Evolutionary conservation across 2,329 filamentous ascomycete genomes (phyloP).

Genomic region (Penicillium sp.): DNA sequence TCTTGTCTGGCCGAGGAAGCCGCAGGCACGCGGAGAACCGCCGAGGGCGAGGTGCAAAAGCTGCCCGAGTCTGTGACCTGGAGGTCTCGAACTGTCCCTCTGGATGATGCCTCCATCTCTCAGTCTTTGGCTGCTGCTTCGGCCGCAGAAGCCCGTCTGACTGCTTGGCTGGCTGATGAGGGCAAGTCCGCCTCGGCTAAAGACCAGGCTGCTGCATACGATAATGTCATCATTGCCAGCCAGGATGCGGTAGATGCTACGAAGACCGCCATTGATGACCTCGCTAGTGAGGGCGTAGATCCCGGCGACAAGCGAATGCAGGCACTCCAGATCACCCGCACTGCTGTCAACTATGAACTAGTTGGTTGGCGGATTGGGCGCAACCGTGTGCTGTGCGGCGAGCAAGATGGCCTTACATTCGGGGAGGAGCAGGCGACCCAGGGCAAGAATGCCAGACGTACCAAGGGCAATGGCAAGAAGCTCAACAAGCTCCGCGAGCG

Average conservation of each 20-base stretch:
- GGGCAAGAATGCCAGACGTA: slow-evolving; percentile 58
- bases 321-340: slow-evolving; percentile 86
- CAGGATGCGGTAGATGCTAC: slow-evolving; percentile 95
- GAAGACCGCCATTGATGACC: slow-evolving; percentile 89
- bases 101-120: slow-evolving; percentile 92
- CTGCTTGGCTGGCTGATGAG: slow-evolving; percentile 50
- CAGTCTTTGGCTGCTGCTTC: slow-evolving; percentile 75
- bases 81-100: slow-evolving; percentile 81
- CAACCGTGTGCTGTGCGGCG: slow-evolving; percentile 86
- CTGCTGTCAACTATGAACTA: slow-evolving; percentile 91
- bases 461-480: slow-evolving; percentile 74
- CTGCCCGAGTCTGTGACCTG: slow-evolving; percentile 79
- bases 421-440: slow-evolving; percentile 55
- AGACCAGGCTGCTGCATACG: slow-evolving; percentile 84
- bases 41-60: slow-evolving; percentile 51
- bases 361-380: slow-evolving; percentile 94
- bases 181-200: slow-evolving; percentile 47
- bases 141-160: slow-evolving; percentile 57
- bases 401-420: slow-evolving; percentile 73
- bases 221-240: slow-evolving; percentile 84
- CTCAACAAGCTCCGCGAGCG: slow-evolving; percentile 82
- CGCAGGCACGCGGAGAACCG: slow-evolving; percentile 51
- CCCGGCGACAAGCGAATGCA: slow-evolving; percentile 88
- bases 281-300: slow-evolving; percentile 79
- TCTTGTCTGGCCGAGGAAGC: slow-evolving; percentile 66